Base-by-base conservation (phyloP, 1,284 basidiomycete genomes). In the Somion occarium region DNA sequence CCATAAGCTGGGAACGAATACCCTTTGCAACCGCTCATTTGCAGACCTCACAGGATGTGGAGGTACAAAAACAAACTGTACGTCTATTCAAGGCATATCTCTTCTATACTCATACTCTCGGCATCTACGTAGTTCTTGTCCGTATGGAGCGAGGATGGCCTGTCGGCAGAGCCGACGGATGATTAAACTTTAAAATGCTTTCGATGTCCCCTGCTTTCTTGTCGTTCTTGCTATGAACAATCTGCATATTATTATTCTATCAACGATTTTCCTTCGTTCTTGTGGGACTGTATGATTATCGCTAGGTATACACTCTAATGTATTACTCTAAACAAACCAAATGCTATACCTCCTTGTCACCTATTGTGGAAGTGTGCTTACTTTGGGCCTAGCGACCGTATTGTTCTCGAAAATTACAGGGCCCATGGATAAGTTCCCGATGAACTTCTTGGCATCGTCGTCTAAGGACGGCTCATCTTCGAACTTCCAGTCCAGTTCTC, bases 111-210 rank as follows among this genome's bases (percentile, higher is more conserved):
- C 15, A 38, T 55, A 41, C 53, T 51, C 48, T 15, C 27, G 48
- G 25, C 18, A 23, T 42, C 41, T 25, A 55, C 48, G 1, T 59
- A 91, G 88, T 88, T 91, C 67, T 70, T 90, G 51, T 79, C 82
- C 52, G 78, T 89, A 48, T 91, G 88, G 88, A 85, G 83, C 53
- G 87, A 87, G 64, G 88, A 91, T 57, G 88, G 88, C 19, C 74
- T 87, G 38, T 72, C 73, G n/a, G 80, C 76, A 5, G 87, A 89
- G 64, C 87, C 85, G 12, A 80, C 81, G 57, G 83, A 84, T 46
- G 64, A 67, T 11, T 48, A 42, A 41, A 25, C n/a, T 25, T 46
- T 38, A 24, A 38, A 37, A 34, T 34, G 30, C 30, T 34, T 34
- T 34, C 30, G 30, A 34, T 34, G 7, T 48, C 23, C 51, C 13